Conservation (phyloP, 116 monocot genomes). For the Papilionanthe hybrid region DNA sequence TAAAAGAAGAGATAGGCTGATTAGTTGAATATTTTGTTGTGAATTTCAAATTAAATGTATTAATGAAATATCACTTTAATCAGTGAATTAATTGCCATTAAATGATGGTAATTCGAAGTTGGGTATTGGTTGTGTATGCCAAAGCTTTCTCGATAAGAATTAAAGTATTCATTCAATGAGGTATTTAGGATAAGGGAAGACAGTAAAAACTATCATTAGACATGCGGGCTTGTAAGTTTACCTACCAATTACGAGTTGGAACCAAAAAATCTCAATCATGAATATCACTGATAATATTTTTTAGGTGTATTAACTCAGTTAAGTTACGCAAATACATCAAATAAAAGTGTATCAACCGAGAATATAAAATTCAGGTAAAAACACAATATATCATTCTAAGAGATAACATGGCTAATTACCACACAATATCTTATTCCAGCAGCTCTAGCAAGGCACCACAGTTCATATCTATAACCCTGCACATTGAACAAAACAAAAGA, state of each 20-base stretch:
- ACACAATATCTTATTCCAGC: slow-evolving; percentile 97
- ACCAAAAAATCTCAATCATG: neutral
- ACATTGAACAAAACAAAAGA: slow-evolving; percentile 2
- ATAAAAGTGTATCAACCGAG: neutral
- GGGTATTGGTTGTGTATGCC: neutral
- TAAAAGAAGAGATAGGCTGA: too few species aligned
- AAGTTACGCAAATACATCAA: neutral
- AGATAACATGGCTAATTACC: slow-evolving; percentile 40
- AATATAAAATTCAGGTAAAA: neutral
- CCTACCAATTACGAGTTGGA: neutral
- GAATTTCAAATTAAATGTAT: too few species aligned
- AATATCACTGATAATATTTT: neutral
- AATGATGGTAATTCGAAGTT: too few species aligned
- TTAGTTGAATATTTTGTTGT: too few species aligned
- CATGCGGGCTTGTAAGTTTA: neutral
- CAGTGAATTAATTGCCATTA: too few species aligned
- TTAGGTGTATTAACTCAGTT: neutral
- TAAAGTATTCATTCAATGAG: neutral
- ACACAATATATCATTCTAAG: neutral
- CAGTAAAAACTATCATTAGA: neutral
- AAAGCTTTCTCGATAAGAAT: neutral
- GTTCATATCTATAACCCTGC: slow-evolving; percentile 96
- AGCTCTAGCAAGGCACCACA: slow-evolving; percentile 97
- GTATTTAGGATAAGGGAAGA: neutral
- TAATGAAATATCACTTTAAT: too few species aligned